These are phyloP conservation scores for Lunasporangiospora selenospora DNA, from an alignment of 192 early-diverging fungal species.

Conservation along the genomic window DNA sequence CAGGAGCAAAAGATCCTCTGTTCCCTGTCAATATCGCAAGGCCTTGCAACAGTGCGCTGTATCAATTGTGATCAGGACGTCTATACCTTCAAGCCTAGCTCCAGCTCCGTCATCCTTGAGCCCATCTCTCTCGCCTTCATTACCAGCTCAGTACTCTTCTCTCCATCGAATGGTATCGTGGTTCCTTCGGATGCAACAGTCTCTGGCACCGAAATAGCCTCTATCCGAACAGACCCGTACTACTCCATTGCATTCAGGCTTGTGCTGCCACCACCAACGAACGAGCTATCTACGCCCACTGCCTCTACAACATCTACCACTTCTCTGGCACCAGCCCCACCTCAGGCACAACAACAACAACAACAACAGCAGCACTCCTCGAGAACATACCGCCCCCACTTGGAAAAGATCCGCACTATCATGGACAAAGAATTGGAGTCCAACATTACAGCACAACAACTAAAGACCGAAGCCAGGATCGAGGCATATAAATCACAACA, in stretches of 20 bases:
- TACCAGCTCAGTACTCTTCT: slow-evolving; percentile 22
- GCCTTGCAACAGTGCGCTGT: slow-evolving; percentile 23
- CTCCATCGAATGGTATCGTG: slow-evolving; percentile 26
- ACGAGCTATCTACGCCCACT: background rate
- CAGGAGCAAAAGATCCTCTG: slow-evolving; percentile 49
- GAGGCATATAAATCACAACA: slow-evolving; percentile 48
- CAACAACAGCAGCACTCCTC: background rate
- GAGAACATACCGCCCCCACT: slow-evolving; percentile 25
- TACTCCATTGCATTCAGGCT: slow-evolving; percentile 41
- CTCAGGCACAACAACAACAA: slow-evolving; percentile 1
- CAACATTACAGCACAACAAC: slow-evolving; percentile 35
- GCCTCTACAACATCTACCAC: background rate
- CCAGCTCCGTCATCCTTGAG: slow-evolving; percentile 26
- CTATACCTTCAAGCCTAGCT: slow-evolving; percentile 30
- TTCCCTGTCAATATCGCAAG: slow-evolving; percentile 35
- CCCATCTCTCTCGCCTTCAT: slow-evolving; percentile 25
- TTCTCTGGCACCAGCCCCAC: too few species aligned
- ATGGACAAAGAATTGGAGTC: slow-evolving; percentile 37
- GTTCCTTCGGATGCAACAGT: slow-evolving; percentile 15
- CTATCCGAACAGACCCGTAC: slow-evolving; percentile 9
- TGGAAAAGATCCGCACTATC: slow-evolving; percentile 26
- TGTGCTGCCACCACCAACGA: slow-evolving; percentile 3
- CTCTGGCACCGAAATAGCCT: slow-evolving; percentile 11
- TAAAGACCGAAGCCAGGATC: slow-evolving; percentile 34
- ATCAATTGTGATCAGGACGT: slow-evolving; percentile 34